phyloP scores from a whole-genome alignment of 371 early-diverging fungal species.

The Sporodiniella umbellata region DNA sequence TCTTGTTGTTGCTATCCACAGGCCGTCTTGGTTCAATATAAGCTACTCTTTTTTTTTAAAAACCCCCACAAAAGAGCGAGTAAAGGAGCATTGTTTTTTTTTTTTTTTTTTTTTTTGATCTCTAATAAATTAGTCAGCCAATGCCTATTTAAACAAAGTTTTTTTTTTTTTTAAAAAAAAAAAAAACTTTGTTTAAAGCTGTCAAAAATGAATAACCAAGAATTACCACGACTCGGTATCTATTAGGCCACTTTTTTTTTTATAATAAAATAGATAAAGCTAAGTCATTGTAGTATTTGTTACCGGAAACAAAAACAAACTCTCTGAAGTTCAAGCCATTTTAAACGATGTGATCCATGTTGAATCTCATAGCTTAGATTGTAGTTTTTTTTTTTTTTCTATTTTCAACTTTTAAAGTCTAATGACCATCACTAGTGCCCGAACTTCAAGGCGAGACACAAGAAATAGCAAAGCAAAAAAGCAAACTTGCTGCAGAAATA shows the following conservation, averaged over 20 bases:
- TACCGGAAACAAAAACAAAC: conserved; percentile 91
- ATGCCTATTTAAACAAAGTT: conserved; percentile 97
- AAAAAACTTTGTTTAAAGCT: conserved; percentile 86
- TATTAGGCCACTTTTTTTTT: too few species aligned
- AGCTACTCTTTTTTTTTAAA: too few species aligned
- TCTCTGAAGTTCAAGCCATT: conserved; percentile 84
- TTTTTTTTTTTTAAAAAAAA: too few species aligned
- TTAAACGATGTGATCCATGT: conserved; percentile 66
- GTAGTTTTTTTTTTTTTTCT: conserved; percentile 35
- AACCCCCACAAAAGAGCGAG: too few species aligned
- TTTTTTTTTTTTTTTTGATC: conserved; percentile 83
- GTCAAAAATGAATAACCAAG: neutral
- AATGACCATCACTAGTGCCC: conserved; percentile 54
- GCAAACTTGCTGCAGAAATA: conserved; percentile 66
- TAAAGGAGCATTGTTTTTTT: too few species aligned
- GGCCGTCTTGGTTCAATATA: too few species aligned
- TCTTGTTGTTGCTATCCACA: conserved; percentile 73
- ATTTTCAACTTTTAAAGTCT: neutral
- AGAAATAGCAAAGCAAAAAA: conserved; percentile 81
- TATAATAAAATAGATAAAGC: too few species aligned
- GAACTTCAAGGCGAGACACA: conserved; percentile 84
- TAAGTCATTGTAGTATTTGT: conserved; percentile 56
- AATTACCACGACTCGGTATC: conserved; percentile 14
- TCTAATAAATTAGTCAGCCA: conserved; percentile 91
- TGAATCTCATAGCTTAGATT: conserved; percentile 68